Evolutionary conservation across 2,329 filamentous ascomycete genomes (phyloP), one percentile per base, ranked within the genome.

Genomic region (Paraconiothyrium brasiliense): DNA sequence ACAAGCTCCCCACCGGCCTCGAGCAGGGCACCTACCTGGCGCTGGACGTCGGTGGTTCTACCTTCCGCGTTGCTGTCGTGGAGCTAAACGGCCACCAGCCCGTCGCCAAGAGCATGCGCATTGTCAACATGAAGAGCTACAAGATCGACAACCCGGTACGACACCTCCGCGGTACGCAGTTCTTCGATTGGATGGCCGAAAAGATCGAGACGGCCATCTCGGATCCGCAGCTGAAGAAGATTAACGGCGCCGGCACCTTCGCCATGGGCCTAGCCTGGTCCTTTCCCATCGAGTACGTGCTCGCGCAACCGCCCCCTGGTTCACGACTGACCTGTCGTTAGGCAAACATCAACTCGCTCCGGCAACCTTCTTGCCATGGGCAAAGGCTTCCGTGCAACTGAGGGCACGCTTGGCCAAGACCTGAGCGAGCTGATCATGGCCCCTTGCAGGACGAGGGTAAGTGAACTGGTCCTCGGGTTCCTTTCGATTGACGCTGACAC

Each of bases 131-230:
- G 75, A 80, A 82, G 41, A 84, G 82, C 48, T 86, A 83, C 67
- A 79, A 79, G 52, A 89, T 90, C 64, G 85, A 87, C 69, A 83
- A 86, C 62, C 71, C 76, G 14, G 83, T 89, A 52, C 85, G 86
- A 55, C 75, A 81, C 49, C 75, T 89, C 61, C 79, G 82, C 59
- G 87, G 87, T 1, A 81, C 81, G 27, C 78, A 81, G 1, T 90
- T 90, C 73, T 90, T 90, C 71, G 86, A 89, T 71, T 90, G 88
- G 88, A 89, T 90, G 84, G 88, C 87, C 6, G 80, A 81, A 51
- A 83, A 84, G 62, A 88, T 90, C 59, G 82, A 83, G 47, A 80
- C 83, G 9, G 85, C 86, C 74, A 76, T 89, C 51, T 75, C 71
- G 39, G 76, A 78, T 55, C 74, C 71, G 64, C 77, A 62, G 75